A percentile compares a stretch with the other conserved stretches of the same genome.
These are phyloP conservation scores for Tricholoma bakamatsutake DNA, from an alignment of 768 basidiomycete genomes.

Conservation along the genomic window DNA sequence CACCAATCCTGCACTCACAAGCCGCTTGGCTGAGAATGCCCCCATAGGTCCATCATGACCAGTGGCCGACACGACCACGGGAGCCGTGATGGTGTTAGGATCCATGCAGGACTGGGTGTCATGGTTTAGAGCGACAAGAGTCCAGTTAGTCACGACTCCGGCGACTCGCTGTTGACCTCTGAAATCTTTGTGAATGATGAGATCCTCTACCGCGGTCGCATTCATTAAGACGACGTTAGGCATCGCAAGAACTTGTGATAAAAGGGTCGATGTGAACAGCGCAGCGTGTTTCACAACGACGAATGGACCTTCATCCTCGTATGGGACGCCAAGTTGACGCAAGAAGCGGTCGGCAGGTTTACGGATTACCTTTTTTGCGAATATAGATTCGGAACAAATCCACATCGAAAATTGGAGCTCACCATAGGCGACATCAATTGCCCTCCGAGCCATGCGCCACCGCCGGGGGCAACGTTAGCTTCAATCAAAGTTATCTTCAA, in stretches of 20 bases:
- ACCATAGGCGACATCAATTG: conserved; percentile 81
- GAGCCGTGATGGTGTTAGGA: conserved; percentile 78
- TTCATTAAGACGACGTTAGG: conserved; percentile 74
- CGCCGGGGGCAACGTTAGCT: conserved; percentile 75
- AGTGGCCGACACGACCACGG: conserved; percentile 63
- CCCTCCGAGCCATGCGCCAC: conserved; percentile 74
- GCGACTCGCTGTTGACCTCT: conserved; percentile 43
- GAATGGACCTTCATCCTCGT: conserved; percentile 72
- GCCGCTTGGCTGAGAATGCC: conserved; percentile 74
- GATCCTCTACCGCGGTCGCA: conserved; percentile 77
- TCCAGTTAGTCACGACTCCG: conserved; percentile 49
- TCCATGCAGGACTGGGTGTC: conserved; percentile 78
- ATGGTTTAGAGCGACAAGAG: conserved; percentile 51
- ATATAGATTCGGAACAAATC: background rate
- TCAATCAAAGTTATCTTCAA: conserved; percentile 58
- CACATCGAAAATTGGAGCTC: background rate
- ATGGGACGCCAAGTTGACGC: conserved; percentile 60
- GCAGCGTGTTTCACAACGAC: conserved; percentile 82
- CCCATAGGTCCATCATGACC: conserved; percentile 81
- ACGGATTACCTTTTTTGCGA: conserved; percentile 51
- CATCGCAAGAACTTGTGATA: conserved; percentile 63
- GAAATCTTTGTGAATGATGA: conserved; percentile 62
- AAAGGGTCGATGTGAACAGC: conserved; percentile 71
- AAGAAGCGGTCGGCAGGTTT: conserved; percentile 75
- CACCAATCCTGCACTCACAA: conserved; percentile 68